A percentile compares a stretch with the other conserved stretches of the same genome.
phyloP scores from a whole-genome alignment of 208 protist genomes.

The Trypanosoma vivax region DNA sequence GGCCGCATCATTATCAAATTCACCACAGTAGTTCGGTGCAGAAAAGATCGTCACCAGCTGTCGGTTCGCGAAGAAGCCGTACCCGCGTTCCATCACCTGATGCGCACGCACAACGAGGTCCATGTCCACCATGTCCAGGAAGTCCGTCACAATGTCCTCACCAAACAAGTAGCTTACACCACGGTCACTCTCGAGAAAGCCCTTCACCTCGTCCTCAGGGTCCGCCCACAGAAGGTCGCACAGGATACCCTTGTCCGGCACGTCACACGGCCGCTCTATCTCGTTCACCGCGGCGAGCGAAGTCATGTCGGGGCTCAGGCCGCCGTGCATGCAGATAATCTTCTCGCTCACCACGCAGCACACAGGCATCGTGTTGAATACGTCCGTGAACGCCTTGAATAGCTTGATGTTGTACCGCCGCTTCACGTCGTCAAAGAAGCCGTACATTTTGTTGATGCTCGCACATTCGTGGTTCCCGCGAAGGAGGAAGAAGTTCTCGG shows the following conservation, averaged over 20 bases:
- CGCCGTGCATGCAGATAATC: slow-evolving; percentile 99
- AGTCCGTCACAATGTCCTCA: slow-evolving; percentile 95
- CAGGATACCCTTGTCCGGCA: slow-evolving; percentile 96
- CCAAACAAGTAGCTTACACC: slow-evolving; percentile 94
- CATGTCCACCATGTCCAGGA: slow-evolving; percentile 98
- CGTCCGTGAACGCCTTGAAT: slow-evolving; percentile 99
- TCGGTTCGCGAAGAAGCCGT: slow-evolving; percentile 99
- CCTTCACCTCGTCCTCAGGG: slow-evolving; percentile 85
- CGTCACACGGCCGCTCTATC: slow-evolving; percentile 95
- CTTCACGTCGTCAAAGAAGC: slow-evolving; percentile 98
- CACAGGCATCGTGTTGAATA: slow-evolving; percentile 99
- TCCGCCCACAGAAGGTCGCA: slow-evolving; percentile 98
- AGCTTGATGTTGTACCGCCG: slow-evolving; percentile 94
- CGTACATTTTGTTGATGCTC: slow-evolving; percentile 97
- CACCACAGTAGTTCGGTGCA: slow-evolving; percentile 44
- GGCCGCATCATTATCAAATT: slow-evolving; percentile 97
- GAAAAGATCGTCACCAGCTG: slow-evolving; percentile 98
- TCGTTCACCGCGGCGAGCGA: slow-evolving; percentile 91
- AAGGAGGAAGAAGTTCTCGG: slow-evolving; percentile 97
- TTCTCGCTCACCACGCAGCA: slow-evolving; percentile 98
- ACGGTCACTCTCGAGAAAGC: slow-evolving; percentile 93
- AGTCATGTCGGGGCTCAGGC: slow-evolving; percentile 96
- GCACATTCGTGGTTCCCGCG: slow-evolving; percentile 98
- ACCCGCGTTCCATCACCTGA: slow-evolving; percentile 96
- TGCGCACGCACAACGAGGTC: slow-evolving; percentile 99